phyloP scores from a whole-genome alignment of 352 stramenopile genomes.

The Globisporangium iwayamae region DNA sequence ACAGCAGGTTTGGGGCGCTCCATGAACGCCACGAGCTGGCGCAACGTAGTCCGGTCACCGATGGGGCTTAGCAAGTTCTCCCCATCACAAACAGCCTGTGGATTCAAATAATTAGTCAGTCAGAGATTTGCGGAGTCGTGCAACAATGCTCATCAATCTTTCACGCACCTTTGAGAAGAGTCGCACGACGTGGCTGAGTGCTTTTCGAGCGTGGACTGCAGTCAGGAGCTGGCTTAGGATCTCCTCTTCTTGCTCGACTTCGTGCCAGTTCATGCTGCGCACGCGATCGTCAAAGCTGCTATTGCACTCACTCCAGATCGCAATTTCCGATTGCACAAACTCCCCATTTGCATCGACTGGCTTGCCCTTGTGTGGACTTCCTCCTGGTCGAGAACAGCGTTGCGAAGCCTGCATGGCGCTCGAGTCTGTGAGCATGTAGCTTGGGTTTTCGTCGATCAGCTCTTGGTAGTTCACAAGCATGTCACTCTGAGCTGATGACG shows the following conservation, averaged over 20 bases:
- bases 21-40: constrained; percentile 62
- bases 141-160: background rate
- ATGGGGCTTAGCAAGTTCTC: constrained; percentile 55
- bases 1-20: constrained; percentile 11
- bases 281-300: constrained; percentile 57
- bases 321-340: constrained; percentile 31
- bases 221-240: constrained; percentile 55
- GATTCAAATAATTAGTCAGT: background rate
- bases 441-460: constrained; percentile 75
- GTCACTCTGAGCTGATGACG: constrained; percentile 7
- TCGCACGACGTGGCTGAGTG: constrained; percentile 65
- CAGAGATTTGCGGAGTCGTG: background rate
- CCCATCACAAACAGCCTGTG: constrained; percentile 22
- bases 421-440: constrained; percentile 64
- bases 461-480: constrained; percentile 55
- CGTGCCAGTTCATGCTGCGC: constrained; percentile 49
- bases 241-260: constrained; percentile 66
- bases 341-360: constrained; percentile 22
- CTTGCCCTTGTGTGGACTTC: constrained; percentile 48
- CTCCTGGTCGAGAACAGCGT: constrained; percentile 19
- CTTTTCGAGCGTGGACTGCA: constrained; percentile 58
- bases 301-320: constrained; percentile 71
- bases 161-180: constrained; percentile 42
- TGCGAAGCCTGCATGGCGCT: constrained; percentile 31
- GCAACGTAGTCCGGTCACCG: constrained; percentile 56